These are phyloP conservation scores for Entomortierella beljakovae DNA, from an alignment of 192 early-diverging fungal genomes.

Conservation along the genomic window DNA sequence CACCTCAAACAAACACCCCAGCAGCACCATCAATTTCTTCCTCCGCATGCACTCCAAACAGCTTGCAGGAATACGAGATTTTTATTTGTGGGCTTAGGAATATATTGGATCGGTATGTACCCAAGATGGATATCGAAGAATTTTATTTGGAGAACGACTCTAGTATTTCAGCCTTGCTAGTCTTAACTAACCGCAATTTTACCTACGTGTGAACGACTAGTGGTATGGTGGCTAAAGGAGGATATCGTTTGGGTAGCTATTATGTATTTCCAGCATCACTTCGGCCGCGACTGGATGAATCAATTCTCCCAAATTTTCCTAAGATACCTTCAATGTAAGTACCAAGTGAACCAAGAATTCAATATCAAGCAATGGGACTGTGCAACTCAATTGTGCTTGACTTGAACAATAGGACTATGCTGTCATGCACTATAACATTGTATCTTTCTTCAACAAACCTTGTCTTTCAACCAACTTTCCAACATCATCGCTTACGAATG, in stretches of 20 bases:
- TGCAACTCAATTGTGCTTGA: neutral
- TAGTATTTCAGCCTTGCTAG: neutral
- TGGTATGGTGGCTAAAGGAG: slow-evolving; percentile 37
- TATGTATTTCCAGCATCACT: slow-evolving; percentile 49
- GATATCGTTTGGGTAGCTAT: slow-evolving; percentile 32
- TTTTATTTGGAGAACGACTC: neutral
- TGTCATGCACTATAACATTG: slow-evolving; percentile 46
- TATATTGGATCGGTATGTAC: slow-evolving; percentile 49
- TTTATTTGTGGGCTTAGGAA: slow-evolving; percentile 48
- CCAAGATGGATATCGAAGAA: neutral
- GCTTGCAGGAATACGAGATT: slow-evolving; percentile 39
- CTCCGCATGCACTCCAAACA: neutral
- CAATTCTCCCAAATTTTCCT: slow-evolving; percentile 35
- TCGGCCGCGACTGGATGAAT: slow-evolving; percentile 28
- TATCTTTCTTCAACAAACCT: slow-evolving; percentile 44
- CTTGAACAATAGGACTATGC: slow-evolving; percentile 49
- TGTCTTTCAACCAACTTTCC: slow-evolving; percentile 47
- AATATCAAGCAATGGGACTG: neutral
- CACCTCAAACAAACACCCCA: neutral
- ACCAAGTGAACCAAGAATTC: neutral
- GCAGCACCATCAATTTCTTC: slow-evolving; percentile 4
- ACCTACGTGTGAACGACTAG: slow-evolving; percentile 1
- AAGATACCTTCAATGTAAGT: slow-evolving; percentile 45
- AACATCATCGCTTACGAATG: slow-evolving; percentile 43
- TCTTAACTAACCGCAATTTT: too few relatives aligned